A percentile compares a stretch with the other conserved stretches of the same genome.
These are phyloP conservation scores for Myxozyma geophila DNA, from an alignment of 805 yeast species.

Conservation along the genomic window DNA sequence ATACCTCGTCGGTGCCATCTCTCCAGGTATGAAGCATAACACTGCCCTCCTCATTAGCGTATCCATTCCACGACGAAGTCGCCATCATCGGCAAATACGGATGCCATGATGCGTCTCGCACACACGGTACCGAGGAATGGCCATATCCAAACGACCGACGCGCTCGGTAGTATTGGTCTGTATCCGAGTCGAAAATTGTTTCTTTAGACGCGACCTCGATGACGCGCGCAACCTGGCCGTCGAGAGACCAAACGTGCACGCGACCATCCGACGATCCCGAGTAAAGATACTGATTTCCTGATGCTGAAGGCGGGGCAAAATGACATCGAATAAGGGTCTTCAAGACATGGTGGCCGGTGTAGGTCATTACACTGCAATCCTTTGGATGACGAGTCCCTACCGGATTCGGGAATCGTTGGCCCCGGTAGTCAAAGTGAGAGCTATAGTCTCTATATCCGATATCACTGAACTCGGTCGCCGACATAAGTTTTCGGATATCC, in stretches of 20 bases:
- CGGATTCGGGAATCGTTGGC: constrained; percentile 36
- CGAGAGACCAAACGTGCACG: constrained; percentile 42
- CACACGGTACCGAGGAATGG: constrained; percentile 26
- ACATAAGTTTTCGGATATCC: constrained; percentile 40
- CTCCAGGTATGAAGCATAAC: constrained; percentile 34
- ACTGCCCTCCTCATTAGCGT: constrained; percentile 29
- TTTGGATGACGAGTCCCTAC: constrained; percentile 38
- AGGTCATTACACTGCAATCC: constrained; percentile 42
- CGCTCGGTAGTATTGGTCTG: constrained; percentile 4
- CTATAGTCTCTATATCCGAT: constrained; percentile 20
- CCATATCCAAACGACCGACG: constrained; percentile 2
- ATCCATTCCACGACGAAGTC: constrained; percentile 33
- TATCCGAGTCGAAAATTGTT: not conserved
- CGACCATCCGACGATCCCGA: constrained; percentile 43
- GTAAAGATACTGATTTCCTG: constrained; percentile 42
- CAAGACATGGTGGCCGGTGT: constrained; percentile 41
- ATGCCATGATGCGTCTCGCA: constrained; percentile 42
- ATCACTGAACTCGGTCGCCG: constrained; percentile 21
- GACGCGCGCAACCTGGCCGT: constrained; percentile 38
- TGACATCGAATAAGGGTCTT: constrained; percentile 43
- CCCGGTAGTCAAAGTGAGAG: constrained; percentile 39
- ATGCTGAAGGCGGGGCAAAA: constrained; percentile 40
- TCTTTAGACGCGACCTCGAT: constrained; percentile 19
- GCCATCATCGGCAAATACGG: constrained; percentile 39
- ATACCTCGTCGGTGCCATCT: constrained; percentile 23